A percentile compares a stretch with the other conserved stretches of the same genome.
These are phyloP conservation scores for Ogataea trehalophila DNA, from an alignment of 805 yeast genomes.

Conservation along the genomic window DNA sequence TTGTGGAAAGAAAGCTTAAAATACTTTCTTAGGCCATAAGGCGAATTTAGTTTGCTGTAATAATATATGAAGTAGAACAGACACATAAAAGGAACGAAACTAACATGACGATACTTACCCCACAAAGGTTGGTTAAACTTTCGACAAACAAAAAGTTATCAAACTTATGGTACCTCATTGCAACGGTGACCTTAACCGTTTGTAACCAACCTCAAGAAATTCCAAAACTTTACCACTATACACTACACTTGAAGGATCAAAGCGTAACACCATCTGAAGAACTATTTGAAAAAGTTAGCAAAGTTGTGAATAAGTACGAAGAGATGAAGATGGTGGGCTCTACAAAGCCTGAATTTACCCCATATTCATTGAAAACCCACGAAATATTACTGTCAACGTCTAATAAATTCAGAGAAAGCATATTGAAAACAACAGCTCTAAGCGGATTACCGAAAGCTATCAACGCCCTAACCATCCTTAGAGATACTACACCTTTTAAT, in stretches of 20 bases:
- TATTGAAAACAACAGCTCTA: constrained; percentile 73
- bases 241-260: constrained; percentile 33
- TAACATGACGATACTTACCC: constrained; percentile 37
- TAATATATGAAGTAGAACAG: not conserved
- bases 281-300: constrained; percentile 10
- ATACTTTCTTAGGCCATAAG: too few relatives aligned
- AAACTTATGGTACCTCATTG: constrained; percentile 68
- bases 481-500: constrained; percentile 54
- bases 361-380: constrained; percentile 8
- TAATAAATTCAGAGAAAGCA: constrained; percentile 64
- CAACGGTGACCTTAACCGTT: constrained; percentile 76
- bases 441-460: constrained; percentile 84
- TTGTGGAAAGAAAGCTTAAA: too few relatives aligned
- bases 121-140: constrained; percentile 49
- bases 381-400: constrained; percentile 23
- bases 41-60: not conserved
- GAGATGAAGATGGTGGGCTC: constrained; percentile 16
- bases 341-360: constrained; percentile 8
- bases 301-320: constrained; percentile 24
- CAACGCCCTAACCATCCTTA: constrained; percentile 64
- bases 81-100: not conserved
- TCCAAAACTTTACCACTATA: constrained; percentile 69
- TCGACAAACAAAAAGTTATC: constrained; percentile 52
- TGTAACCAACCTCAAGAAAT: constrained; percentile 81
- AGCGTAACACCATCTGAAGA: constrained; percentile 11